Evolutionary conservation across 257 asterid genomes (phyloP).

Genomic region (Anisodus acutangulus): DNA sequence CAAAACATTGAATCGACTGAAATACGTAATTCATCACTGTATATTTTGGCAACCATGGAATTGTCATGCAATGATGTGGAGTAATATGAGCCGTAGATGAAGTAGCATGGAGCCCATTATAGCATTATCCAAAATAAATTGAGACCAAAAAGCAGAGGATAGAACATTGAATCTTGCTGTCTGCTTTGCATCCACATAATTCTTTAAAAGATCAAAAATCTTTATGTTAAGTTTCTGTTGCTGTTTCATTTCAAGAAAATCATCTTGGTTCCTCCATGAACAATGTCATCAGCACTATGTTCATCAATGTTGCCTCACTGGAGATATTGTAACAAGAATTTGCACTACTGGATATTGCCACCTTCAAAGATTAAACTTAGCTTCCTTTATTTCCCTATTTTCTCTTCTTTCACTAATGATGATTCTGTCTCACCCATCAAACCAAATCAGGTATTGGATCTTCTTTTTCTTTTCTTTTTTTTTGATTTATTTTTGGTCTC

Average conservation of each 20-base stretch:
- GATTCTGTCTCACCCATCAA: constrained; percentile 53
- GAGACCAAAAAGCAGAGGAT: neutral
- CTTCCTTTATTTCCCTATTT: constrained; percentile 46
- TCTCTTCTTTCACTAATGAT: constrained; percentile 53
- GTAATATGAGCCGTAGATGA: neutral
- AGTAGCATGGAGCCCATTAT: neutral
- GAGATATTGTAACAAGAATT: constrained; percentile 48
- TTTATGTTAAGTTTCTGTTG: neutral
- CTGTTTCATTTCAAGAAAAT: neutral
- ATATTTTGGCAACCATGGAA: neutral
- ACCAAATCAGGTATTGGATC: constrained; percentile 48
- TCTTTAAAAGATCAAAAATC: neutral
- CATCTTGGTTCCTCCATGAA: neutral
- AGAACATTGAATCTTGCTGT: constrained; percentile 14
- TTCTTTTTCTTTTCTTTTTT: neutral
- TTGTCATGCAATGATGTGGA: neutral
- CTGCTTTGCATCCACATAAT: constrained; percentile 31
- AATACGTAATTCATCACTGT: neutral
- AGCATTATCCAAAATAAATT: too few relatives aligned
- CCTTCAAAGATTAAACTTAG: constrained; percentile 48
- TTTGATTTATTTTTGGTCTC: neutral
- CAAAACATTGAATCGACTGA: too few relatives aligned
- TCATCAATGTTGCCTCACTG: constrained; percentile 58
- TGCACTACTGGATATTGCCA: constrained; percentile 52
- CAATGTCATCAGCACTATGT: constrained; percentile 40